Evolutionary conservation across 129 eudicot genomes (phyloP).

Genomic region (Pseudognaphalium luteoalbum): DNA sequence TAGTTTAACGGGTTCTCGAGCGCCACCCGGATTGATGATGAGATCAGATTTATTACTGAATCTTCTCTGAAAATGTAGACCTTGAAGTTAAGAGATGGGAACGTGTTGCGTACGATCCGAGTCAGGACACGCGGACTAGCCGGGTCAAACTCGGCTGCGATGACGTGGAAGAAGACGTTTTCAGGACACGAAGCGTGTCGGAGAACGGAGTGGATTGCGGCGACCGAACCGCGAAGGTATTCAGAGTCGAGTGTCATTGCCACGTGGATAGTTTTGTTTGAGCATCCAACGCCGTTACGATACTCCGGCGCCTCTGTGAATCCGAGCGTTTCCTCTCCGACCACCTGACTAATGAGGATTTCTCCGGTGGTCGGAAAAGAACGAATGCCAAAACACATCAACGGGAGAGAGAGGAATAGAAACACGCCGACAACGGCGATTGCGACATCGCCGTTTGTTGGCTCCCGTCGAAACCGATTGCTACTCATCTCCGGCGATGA

Average conservation of each 20-base stretch:
- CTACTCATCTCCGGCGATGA: conserved; percentile 23
- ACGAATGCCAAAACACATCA: conserved; percentile 48
- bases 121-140: conserved; percentile 63
- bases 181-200: conserved; percentile 92
- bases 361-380: conserved; percentile 41
- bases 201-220: conserved; percentile 83
- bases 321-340: conserved; percentile 29
- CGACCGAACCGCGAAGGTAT: conserved; percentile 75
- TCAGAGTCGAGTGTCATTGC: conserved; percentile 89
- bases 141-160: conserved; percentile 87
- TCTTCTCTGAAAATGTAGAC: conserved; percentile 71
- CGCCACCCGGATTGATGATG: conserved; percentile 67
- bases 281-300: conserved; percentile 56
- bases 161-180: conserved; percentile 67
- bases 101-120: conserved; percentile 57
- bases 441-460: conserved; percentile 11
- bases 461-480: neutral
- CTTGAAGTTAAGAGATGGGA: conserved; percentile 74
- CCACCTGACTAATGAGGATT: neutral
- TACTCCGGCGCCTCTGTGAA: conserved; percentile 83
- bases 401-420: conserved; percentile 34
- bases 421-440: conserved; percentile 22
- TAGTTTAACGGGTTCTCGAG: conserved; percentile 88
- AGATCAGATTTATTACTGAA: conserved; percentile 59
- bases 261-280: conserved; percentile 46